Conservation (phyloP, 495 filamentous ascomycete species). For the Tirmania nivea region DNA sequence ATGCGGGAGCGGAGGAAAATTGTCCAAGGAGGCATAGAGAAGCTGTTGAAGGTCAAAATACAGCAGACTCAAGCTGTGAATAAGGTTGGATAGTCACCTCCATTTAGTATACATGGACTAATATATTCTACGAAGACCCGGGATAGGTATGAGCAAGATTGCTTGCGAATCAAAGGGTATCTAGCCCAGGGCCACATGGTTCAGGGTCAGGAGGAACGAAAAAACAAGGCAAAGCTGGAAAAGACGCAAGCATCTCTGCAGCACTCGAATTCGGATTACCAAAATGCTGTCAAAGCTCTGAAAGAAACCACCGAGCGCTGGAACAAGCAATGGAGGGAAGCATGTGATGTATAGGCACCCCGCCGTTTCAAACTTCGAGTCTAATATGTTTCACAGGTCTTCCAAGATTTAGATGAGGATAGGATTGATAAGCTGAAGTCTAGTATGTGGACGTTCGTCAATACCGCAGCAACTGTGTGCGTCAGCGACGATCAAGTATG, state of each 20-base stretch:
- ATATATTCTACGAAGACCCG: slow-evolving; percentile 35
- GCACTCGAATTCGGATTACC: slow-evolving; percentile 77
- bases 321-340: slow-evolving; percentile 96
- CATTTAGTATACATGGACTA: neutral
- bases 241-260: slow-evolving; percentile 94
- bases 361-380: neutral
- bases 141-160: slow-evolving; percentile 91
- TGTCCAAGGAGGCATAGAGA: slow-evolving; percentile 78
- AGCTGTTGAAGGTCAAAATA: slow-evolving; percentile 74
- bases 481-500: slow-evolving; percentile 82
- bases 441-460: slow-evolving; percentile 93
- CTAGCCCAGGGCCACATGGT: slow-evolving; percentile 99
- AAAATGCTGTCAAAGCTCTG: slow-evolving; percentile 72
- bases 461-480: slow-evolving; percentile 93
- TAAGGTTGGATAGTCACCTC: slow-evolving; percentile 35
- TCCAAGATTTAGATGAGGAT: slow-evolving; percentile 98
- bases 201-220: slow-evolving; percentile 96
- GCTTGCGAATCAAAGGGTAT: slow-evolving; percentile 93
- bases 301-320: slow-evolving; percentile 89
- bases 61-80: slow-evolving; percentile 81
- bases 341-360: slow-evolving; percentile 47
- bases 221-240: slow-evolving; percentile 96
- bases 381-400: slow-evolving; percentile 38
- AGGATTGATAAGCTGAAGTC: slow-evolving; percentile 89
- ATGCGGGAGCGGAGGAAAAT: slow-evolving; percentile 94